phyloP scores from a whole-genome alignment of 208 protist species.

The Strigomonas galati region DNA sequence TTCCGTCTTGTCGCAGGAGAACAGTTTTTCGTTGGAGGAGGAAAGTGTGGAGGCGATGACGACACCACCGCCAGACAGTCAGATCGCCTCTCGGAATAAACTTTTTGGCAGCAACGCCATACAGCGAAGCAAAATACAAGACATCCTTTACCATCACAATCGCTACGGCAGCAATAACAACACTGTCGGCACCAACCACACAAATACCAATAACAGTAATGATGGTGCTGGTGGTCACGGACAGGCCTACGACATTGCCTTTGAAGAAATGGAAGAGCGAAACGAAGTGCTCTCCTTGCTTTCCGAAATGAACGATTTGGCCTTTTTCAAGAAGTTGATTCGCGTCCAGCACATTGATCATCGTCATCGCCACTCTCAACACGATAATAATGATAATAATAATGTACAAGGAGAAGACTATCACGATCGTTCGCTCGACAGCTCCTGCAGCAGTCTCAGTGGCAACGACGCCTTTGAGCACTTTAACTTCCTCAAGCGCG shows the following conservation, averaged over 20 bases:
- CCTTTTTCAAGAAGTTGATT: not conserved
- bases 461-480: not conserved
- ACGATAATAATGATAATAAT: no score
- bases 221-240: no score
- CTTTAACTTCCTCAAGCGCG: not conserved
- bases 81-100: no score
- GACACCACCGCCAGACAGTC: no score
- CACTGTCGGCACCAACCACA: no score
- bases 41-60: not conserved
- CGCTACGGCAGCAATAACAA: no score
- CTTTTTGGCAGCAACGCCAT: not conserved
- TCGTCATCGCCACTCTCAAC: not conserved
- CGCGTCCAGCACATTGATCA: not conserved
- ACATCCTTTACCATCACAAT: not conserved
- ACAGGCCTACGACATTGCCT: no score
- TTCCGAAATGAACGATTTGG: not conserved
- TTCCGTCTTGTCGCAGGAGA: not conserved
- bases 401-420: not conserved
- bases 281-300: not conserved
- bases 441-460: not conserved
- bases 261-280: not conserved
- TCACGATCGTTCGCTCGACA: not conserved
- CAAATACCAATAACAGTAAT: no score
- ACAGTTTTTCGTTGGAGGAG: not conserved
- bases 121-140: not conserved